Conservation (phyloP, 2,329 filamentous ascomycete species). For the Massarina eburnea region DNA sequence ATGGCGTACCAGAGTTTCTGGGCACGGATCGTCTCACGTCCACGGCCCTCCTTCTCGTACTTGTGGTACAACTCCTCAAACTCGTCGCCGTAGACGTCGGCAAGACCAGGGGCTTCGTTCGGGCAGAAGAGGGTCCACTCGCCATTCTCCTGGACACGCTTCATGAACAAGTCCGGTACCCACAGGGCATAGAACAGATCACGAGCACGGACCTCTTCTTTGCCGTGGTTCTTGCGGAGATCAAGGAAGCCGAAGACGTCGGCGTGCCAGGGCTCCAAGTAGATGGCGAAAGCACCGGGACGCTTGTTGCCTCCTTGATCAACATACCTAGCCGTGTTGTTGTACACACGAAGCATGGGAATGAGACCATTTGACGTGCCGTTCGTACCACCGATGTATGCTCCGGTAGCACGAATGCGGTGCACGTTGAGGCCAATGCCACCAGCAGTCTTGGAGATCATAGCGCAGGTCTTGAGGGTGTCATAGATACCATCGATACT, state of each 20-base stretch:
- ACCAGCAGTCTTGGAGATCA: conserved; percentile 99
- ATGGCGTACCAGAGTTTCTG: conserved; percentile 99
- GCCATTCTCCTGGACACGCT: conserved; percentile 94
- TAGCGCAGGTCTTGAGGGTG: conserved; percentile 96
- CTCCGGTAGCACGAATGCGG: conserved; percentile 94
- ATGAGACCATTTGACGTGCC: conserved; percentile 97
- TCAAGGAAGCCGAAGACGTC: conserved; percentile 98
- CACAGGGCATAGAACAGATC: conserved; percentile 97
- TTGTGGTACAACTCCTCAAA: conserved; percentile 90
- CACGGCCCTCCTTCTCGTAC: conserved; percentile 86
- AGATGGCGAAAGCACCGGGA: conserved; percentile 96
- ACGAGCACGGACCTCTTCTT: conserved; percentile 95
- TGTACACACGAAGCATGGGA: conserved; percentile 98
- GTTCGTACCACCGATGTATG: conserved; percentile 97
- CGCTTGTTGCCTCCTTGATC: conserved; percentile 99
- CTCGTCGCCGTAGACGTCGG: conserved; percentile 96
- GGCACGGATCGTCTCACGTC: conserved; percentile 88
- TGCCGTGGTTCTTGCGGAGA: conserved; percentile 98
- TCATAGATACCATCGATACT: conserved; percentile 99
- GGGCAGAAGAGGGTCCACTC: conserved; percentile 99
- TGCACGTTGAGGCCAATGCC: conserved; percentile 97
- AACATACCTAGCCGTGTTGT: conserved; percentile 98
- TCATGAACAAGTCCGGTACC: conserved; percentile 99
- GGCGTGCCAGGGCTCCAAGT: conserved; percentile 97
- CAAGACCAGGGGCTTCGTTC: conserved; percentile 90